Base-by-base conservation (phyloP, 2,329 filamentous ascomycete genomes). In the Hypoxylon sp. region DNA sequence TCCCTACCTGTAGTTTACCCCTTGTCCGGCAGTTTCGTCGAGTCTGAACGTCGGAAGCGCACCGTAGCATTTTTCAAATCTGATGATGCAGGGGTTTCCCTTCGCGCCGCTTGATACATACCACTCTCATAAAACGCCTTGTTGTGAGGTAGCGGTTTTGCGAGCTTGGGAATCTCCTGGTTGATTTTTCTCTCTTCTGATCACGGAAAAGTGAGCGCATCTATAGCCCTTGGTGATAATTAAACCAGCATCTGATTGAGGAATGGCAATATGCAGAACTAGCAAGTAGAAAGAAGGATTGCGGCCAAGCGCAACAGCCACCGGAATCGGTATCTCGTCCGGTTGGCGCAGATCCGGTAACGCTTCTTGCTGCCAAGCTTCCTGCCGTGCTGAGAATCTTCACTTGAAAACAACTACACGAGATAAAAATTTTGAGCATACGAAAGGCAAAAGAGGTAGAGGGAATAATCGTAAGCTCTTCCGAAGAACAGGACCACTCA, bases 1-100 rank as follows among this genome's bases (percentile, higher is more conserved):
- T 62, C 55, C 48, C 54, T 59, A 61, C 61, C 50, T 39, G n/a
- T 59, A 54, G 37, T 20, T 22, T 15, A 13, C 50, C 49, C 58
- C 56, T 44, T 55, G 48, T 48, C 51, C 32, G 44, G 48, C 2
- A 56, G 13, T 55, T 46, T 53, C n/a, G n/a, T 62, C 43, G 41
- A 51, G 34, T 54, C 20, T 50, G 55, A 43, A 60, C 50, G 49
- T 53, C 50, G 57, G 50, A 43, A 50, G 32, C 30, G n/a, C 24
- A 15, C 56, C 50, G 50, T 43, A 22, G 54, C 46, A 39, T 47
- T 49, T 47, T n/a, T n/a, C 4, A 19, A 41, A 44, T 44, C 48
- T 47, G 55, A 48, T 47, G 55, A 48, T 26, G 28, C 59, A 63
- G 37, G 56, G 52, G 34, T 37, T 43, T 17, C 3, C 46, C 24